Conservation (phyloP, 2,329 filamentous ascomycete genomes). For the Diaporthe eres region DNA sequence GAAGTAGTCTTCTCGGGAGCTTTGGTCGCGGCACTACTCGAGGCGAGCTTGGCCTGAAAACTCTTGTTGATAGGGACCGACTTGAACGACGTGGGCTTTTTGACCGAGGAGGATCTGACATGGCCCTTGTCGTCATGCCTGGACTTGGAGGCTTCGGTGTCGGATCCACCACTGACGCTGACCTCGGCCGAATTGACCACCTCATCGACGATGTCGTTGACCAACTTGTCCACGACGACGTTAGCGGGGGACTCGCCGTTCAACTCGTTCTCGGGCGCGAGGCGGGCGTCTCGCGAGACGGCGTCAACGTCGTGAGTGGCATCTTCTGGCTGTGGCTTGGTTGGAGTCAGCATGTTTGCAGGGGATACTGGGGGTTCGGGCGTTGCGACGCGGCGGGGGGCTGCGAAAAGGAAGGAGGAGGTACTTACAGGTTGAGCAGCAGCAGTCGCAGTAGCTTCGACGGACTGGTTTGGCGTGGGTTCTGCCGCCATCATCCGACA, state of each 20-base stretch:
- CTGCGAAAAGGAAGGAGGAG: conserved; percentile 27
- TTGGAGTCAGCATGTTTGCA: conserved; percentile 63
- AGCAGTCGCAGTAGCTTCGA: conserved; percentile 66
- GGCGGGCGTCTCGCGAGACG: conserved; percentile 29
- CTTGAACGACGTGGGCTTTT: conserved; percentile 86
- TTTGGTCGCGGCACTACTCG: conserved; percentile 62
- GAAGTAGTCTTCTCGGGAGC: conserved; percentile 64
- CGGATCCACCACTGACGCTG: conserved; percentile 78
- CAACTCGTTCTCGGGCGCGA: conserved; percentile 52
- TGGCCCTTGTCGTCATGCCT: conserved; percentile 71
- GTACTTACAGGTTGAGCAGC: conserved; percentile 61
- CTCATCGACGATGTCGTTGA: conserved; percentile 70
- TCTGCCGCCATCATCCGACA: conserved; percentile 76
- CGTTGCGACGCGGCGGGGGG: conserved; percentile 48
- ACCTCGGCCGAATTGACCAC: conserved; percentile 74
- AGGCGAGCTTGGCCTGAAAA: conserved; percentile 79
- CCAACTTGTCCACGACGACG: conserved; percentile 70
- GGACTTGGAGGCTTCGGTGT: conserved; percentile 78
- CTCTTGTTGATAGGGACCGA: conserved; percentile 88
- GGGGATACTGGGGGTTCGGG: conserved; percentile 47
- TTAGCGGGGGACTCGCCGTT: conserved; percentile 65
- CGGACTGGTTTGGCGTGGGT: conserved; percentile 67
- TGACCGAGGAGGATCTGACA: conserved; percentile 71
- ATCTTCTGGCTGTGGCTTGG: conserved; percentile 44
- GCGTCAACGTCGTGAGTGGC: conserved; percentile 38